Percentiles rank a stretch among this genome's conserved stretches.
phyloP scores from a whole-genome alignment of 805 yeast genomes.

The Metschnikowia lochheadii region DNA sequence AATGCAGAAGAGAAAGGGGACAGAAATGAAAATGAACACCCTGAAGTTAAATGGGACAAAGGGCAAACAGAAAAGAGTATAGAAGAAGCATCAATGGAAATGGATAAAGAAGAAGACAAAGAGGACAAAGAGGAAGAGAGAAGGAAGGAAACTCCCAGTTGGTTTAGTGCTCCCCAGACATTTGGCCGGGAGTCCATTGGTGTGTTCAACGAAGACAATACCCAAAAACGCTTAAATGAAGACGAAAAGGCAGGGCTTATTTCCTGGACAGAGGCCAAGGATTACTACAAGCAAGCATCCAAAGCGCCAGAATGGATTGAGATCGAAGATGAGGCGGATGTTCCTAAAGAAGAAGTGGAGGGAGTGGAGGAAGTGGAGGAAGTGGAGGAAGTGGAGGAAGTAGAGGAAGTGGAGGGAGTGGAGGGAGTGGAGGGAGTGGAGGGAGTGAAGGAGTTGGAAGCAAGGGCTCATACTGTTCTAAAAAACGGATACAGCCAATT shows the following conservation, averaged over 20 bases:
- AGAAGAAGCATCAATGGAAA: conserved; percentile 20
- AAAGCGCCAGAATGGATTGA: conserved; percentile 3
- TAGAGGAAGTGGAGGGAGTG: neutral
- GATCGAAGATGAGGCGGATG: neutral
- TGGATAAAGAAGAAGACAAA: conserved; percentile 1
- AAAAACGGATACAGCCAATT: no score
- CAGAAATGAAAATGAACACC: no score
- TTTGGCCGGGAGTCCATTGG: conserved; percentile 9
- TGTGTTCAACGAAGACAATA: conserved; percentile 3
- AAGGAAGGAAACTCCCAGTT: conserved; percentile 19
- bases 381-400: neutral
- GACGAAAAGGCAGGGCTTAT: conserved; percentile 49
- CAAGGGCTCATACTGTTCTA: no score
- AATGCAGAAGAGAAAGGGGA: conserved; percentile 8
- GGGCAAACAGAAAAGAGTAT: conserved; percentile 10
- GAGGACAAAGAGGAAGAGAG: neutral
- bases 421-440: neutral
- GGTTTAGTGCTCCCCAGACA: conserved; percentile 21
- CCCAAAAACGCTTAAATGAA: conserved; percentile 20
- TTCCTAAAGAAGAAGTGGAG: neutral
- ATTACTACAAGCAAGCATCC: conserved; percentile 8
- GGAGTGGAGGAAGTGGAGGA: neutral
- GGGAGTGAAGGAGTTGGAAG: neutral
- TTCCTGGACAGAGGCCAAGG: conserved; percentile 48
- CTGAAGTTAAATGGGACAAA: neutral